These are phyloP conservation scores for Oxyria digyna DNA, from an alignment of 148 eudicot genomes.

Conservation along the genomic window DNA sequence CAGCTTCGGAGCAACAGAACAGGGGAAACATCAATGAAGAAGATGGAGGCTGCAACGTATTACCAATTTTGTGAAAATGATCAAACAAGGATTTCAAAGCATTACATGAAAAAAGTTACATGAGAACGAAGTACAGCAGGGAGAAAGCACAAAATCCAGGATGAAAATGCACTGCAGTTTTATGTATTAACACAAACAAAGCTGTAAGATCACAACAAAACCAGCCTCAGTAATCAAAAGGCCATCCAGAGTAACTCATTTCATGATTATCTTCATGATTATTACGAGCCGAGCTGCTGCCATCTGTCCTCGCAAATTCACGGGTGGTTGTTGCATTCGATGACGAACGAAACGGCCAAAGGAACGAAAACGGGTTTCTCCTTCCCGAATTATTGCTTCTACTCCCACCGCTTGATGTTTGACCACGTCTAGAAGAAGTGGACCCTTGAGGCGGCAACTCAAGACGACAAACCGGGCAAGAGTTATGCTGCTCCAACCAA, in stretches of 20 bases:
- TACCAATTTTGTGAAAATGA: background rate
- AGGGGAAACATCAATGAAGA: background rate
- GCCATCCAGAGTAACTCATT: conserved; percentile 50
- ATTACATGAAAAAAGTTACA: background rate
- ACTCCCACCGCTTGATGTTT: conserved; percentile 17
- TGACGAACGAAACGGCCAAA: conserved; percentile 77
- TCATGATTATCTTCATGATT: conserved; percentile 35
- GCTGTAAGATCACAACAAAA: background rate
- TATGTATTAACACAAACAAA: background rate
- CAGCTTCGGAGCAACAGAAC: background rate
- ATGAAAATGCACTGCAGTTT: background rate
- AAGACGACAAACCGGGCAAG: conserved; percentile 91
- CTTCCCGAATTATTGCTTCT: conserved; percentile 26
- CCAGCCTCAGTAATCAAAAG: conserved; percentile 40
- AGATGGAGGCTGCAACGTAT: background rate
- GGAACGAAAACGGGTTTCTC: conserved; percentile 59
- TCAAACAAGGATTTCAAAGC: background rate
- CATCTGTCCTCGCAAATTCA: conserved; percentile 23
- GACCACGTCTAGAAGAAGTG: conserved; percentile 19
- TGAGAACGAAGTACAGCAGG: background rate
- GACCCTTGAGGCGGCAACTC: conserved; percentile 53
- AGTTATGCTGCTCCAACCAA: conserved; percentile 90
- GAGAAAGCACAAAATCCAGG: conserved; percentile 1
- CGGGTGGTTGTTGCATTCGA: conserved; percentile 16
- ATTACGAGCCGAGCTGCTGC: conserved; percentile 22